Conservation (phyloP, 805 yeast species). For the Candida fluviatilis region DNA sequence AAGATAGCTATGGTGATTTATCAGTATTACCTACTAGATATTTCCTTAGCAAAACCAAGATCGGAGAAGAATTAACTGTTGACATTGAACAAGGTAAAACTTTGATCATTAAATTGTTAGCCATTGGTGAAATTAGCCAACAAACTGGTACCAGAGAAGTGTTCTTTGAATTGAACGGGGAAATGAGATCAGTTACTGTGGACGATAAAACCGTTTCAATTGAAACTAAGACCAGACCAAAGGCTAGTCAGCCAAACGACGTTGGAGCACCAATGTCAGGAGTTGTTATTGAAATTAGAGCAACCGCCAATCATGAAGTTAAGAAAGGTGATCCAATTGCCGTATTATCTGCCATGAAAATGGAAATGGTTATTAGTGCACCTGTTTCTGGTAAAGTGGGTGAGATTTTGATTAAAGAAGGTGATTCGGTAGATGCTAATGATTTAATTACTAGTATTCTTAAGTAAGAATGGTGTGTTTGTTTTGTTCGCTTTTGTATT, state of each 20-base stretch:
- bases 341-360: slow-evolving; percentile 95
- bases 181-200: slow-evolving; percentile 90
- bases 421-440: slow-evolving; percentile 93
- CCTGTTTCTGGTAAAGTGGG: slow-evolving; percentile 83
- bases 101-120: slow-evolving; percentile 84
- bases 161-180: slow-evolving; percentile 97
- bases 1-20: slow-evolving; percentile 83
- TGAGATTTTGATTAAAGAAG: slow-evolving; percentile 74
- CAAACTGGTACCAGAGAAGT: slow-evolving; percentile 93
- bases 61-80: slow-evolving; percentile 85
- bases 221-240: slow-evolving; percentile 81
- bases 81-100: slow-evolving; percentile 94
- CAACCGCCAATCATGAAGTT: slow-evolving; percentile 80
- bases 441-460: slow-evolving; percentile 60
- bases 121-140: slow-evolving; percentile 81
- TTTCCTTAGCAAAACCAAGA: slow-evolving; percentile 82
- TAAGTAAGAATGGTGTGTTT: no score
- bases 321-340: slow-evolving; percentile 96
- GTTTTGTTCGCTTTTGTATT: not conserved
- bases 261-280: slow-evolving; percentile 99
- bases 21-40: slow-evolving; percentile 90
- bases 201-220: slow-evolving; percentile 84
- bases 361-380: slow-evolving; percentile 98
- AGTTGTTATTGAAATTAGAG: slow-evolving; percentile 91
- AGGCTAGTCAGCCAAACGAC: slow-evolving; percentile 90